These are phyloP conservation scores for Penicillium sp. DNA, from an alignment of 2,329 filamentous ascomycete species.

Conservation along the genomic window DNA sequence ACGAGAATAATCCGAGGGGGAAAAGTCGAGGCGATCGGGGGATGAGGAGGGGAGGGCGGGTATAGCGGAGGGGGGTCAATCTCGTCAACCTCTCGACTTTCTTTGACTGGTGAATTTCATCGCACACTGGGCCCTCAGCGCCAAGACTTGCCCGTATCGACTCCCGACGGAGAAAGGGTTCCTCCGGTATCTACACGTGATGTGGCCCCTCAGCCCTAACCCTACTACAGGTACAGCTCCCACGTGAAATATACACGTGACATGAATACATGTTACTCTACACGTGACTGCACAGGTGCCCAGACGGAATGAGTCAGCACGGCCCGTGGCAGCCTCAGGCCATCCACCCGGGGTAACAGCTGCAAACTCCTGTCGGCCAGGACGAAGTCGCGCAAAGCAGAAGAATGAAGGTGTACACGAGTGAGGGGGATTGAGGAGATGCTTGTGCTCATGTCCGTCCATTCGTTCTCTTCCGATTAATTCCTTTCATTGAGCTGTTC, in stretches of 20 bases:
- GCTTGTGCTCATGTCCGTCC: neutral
- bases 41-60: constrained; percentile 25
- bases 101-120: constrained; percentile 45
- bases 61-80: constrained; percentile 37
- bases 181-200: constrained; percentile 38
- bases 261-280: too few relatives aligned
- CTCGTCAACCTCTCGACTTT: constrained; percentile 33
- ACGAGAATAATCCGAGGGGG: constrained; percentile 25
- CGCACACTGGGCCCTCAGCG: constrained; percentile 43
- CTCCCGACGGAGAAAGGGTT: constrained; percentile 27
- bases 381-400: neutral
- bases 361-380: neutral
- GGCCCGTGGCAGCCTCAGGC: constrained; percentile 6
- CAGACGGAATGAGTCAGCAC: constrained; percentile 6
- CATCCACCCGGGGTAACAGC: neutral
- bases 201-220: constrained; percentile 27
- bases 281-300: too few relatives aligned
- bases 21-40: constrained; percentile 22
- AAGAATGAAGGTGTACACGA: neutral
- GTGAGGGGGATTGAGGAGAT: neutral
- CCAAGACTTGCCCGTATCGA: constrained; percentile 38
- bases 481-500: neutral
- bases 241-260: too few relatives aligned
- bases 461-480: neutral
- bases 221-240: too few relatives aligned